A percentile compares a stretch with the other conserved stretches of the same genome.
Conservation (phyloP, 371 early-diverging fungal genomes). For the Polyrhizophydium stewartii region DNA sequence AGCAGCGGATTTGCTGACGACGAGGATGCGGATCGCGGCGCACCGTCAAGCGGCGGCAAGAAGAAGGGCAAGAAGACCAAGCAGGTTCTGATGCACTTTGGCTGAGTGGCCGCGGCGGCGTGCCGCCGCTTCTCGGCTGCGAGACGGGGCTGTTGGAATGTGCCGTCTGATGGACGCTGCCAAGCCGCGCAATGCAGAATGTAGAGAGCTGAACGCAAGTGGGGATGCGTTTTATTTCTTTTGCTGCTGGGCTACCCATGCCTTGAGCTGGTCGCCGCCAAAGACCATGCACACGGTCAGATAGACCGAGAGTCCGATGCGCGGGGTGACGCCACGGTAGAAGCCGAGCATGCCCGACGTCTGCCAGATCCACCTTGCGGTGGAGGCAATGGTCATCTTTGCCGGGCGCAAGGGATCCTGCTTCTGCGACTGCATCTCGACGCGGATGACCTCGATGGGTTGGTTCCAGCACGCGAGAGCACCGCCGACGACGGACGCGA, state of each 20-base stretch:
- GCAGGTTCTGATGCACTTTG: conserved; percentile 23
- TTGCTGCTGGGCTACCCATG: conserved; percentile 28
- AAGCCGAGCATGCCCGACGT: conserved; percentile 80
- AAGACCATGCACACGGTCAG: conserved; percentile 90
- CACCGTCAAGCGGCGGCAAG: conserved; percentile 1
- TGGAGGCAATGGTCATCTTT: conserved; percentile 76
- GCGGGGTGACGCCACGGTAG: conserved; percentile 86
- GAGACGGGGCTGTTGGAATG: too few relatives aligned
- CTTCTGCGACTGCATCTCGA: conserved; percentile 94
- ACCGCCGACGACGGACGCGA: conserved; percentile 83
- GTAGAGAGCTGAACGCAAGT: too few relatives aligned
- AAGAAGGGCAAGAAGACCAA: conserved; percentile 26
- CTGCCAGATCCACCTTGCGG: conserved; percentile 82
- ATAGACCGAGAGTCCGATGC: conserved; percentile 85
- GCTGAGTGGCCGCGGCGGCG: conserved; percentile 13
- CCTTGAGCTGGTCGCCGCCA: conserved; percentile 68
- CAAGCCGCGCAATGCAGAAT: too few relatives aligned
- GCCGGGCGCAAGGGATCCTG: conserved; percentile 79
- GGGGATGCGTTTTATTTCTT: conserved; percentile 4
- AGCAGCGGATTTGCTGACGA: too few relatives aligned
- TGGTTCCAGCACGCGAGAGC: conserved; percentile 96
- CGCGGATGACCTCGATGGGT: conserved; percentile 94
- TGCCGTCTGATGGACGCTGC: too few relatives aligned
- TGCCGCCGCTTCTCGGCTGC: too few relatives aligned
- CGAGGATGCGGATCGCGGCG: neutral